Evolutionary conservation across 768 basidiomycete genomes (phyloP), one percentile per base, ranked within the genome.

Genomic region (Trametes cingulata): DNA sequence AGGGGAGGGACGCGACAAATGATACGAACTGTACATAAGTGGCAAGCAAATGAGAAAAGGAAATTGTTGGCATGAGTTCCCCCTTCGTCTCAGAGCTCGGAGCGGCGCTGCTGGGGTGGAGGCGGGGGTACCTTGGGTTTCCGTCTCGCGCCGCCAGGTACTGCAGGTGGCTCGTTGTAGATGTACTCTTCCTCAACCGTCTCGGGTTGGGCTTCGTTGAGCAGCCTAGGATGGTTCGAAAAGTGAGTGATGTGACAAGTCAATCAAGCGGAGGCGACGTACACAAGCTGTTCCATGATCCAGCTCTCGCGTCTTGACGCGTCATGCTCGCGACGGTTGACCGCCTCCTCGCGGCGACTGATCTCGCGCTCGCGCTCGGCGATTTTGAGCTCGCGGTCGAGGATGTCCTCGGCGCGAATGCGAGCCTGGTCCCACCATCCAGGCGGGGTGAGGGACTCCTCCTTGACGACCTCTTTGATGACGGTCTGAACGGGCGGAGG

Each of bases 71-170:
- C 69, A 71, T 69, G 62, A 64, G 66, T 68, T 73, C 85, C 91
- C 85, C 90, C 91, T 88, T 92, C 91, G 90, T 91, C 91, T 91
- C 87, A 92, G 82, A 91, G 87, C 87, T 91, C 89, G 78, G 90
- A 87, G 82, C 88, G 90, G 84, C 89, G 89, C 80, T 84, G 84
- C 79, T 79, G 33, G 62, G 60, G 59, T 60, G 62, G 78, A 79
- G 87, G 85, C 78, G 88, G 84, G 76, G 90, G 84, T 93, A 93
- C 91, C 91, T 93, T 93, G 85, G 85, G 78, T 86, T 87, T 91
- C 76, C 88, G 86, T 77, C 86, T 88, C 59, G 81, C 57, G 24
- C 56, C 65, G 67, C 74, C 77, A 64, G 81, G 63, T 25, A 85
- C 85, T 10, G 50, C 36, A 37, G 61, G 55, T 4, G 61, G 61